Percentiles rank a stretch among this genome's conserved stretches.
phyloP scores from a whole-genome alignment of 352 stramenopile species.

The Globisporangium rhizosaccharum region DNA sequence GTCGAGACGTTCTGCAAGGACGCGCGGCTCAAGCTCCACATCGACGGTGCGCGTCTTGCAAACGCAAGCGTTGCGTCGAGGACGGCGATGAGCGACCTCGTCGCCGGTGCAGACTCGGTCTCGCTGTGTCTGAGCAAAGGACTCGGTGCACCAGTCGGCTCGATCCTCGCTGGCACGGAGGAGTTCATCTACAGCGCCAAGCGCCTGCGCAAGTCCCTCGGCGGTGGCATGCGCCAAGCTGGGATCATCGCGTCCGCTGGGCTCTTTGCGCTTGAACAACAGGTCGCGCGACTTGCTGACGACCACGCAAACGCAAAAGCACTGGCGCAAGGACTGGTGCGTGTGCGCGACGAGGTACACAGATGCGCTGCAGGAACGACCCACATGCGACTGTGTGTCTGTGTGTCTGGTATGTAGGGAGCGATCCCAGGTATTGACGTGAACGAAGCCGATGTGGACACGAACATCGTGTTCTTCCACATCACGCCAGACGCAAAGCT shows the following conservation, averaged over 20 bases:
- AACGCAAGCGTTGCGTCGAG: constrained; percentile 90
- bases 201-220: constrained; percentile 93
- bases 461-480: constrained; percentile 88
- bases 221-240: constrained; percentile 95
- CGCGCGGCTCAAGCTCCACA: constrained; percentile 87
- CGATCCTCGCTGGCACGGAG: constrained; percentile 88
- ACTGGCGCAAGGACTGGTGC: constrained; percentile 57
- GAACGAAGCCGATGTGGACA: constrained; percentile 61
- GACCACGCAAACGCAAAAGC: constrained; percentile 80
- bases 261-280: constrained; percentile 89
- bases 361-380: background rate
- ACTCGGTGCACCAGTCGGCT: constrained; percentile 92
- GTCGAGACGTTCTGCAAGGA: constrained; percentile 70
- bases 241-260: constrained; percentile 92
- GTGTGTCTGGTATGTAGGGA: constrained; percentile 13
- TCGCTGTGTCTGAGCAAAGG: constrained; percentile 96
- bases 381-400: background rate
- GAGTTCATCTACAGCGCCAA: constrained; percentile 88
- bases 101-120: constrained; percentile 85
- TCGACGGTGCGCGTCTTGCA: constrained; percentile 95
- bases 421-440: constrained; percentile 64
- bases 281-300: constrained; percentile 71
- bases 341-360: background rate
- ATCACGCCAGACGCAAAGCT: constrained; percentile 55
- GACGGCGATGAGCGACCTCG: constrained; percentile 68